Evolutionary conservation across 78 protist genomes (phyloP), one percentile per base, ranked within the genome.

Genomic region (Speleostelium caveatum): DNA sequence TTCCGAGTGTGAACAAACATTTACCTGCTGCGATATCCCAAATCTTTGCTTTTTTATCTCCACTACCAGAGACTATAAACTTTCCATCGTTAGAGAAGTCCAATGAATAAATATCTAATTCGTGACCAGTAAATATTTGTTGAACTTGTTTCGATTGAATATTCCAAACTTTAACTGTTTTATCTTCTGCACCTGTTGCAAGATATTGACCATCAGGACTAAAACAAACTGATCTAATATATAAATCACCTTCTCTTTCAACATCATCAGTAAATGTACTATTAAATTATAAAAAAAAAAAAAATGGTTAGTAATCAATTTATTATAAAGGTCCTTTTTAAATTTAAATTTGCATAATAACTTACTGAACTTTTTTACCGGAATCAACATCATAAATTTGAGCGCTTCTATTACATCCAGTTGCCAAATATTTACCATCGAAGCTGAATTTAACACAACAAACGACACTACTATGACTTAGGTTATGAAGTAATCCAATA

Each of bases 351-450:
- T 24, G 19, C 0, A 42, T n/a, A 17, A 56, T 39, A 71, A n/a
- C 93, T 60, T 73, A 92, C 93, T 36, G 28, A 21, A 94, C 73
- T 69, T 94, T 88, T 41, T 94, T 73, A 51, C 98, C 98, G 10
- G 96, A 78, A 28, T 92, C 95, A 22, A 86, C 92, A 60, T 96
- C 98, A 51, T 66, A 96, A n/a, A 96, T 75, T 66, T 88, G 95
- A 28, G 98, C 97, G 61, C 76, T 45, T 73, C 83, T 95, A 69
- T 96, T 96, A 92, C 96, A 95, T 17, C 98, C 98, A 12, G 98
- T 95, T 5, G 98, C 98, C 12, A 96, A 51, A 30, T 78, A 75
- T 58, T 78, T 78, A n/a, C 95, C 96, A 60, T 95, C 96, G 38
- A 36, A 16, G 51, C 93, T 75, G 88, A 96, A 96, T 35, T 86